Percentiles rank a stretch among this genome's conserved stretches.
Evolutionary conservation across 2,329 filamentous ascomycete species (phyloP).

Genomic region (Neofusicoccum kwambonambiense): DNA sequence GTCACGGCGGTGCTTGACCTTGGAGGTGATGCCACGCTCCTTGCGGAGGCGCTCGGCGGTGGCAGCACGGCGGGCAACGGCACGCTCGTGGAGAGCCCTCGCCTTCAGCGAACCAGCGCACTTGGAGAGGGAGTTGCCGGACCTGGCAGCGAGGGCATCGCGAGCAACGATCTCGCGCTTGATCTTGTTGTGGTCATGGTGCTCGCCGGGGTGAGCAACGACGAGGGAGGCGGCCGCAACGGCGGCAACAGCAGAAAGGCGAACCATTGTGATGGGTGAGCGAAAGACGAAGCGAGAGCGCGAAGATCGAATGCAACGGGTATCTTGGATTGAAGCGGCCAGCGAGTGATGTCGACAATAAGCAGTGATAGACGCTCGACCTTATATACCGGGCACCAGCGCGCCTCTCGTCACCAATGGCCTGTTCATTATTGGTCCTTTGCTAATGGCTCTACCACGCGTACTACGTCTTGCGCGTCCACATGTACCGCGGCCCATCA

Average conservation of each 20-base stretch:
- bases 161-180: conserved; percentile 32
- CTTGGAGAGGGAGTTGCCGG: conserved; percentile 24
- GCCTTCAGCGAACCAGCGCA: conserved; percentile 27
- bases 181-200: conserved; percentile 31
- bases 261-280: conserved; percentile 23
- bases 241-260: conserved; percentile 25
- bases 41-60: conserved; percentile 25
- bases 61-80: conserved; percentile 25
- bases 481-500: background rate
- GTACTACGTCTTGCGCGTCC: background rate
- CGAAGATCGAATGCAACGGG: background rate
- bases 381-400: conserved; percentile 7
- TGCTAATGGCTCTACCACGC: background rate
- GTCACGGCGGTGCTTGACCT: conserved; percentile 28
- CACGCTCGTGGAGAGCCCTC: conserved; percentile 24
- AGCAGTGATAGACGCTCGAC: conserved; percentile 5
- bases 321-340: background rate
- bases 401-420: background rate
- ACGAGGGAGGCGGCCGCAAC: conserved; percentile 23
- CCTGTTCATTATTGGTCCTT: conserved; percentile 1
- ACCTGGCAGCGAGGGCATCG: conserved; percentile 24
- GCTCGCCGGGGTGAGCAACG: conserved; percentile 35
- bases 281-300: background rate
- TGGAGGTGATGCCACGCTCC: conserved; percentile 26
- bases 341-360: conserved; percentile 8